These are phyloP conservation scores for Jaltomata sinuosa DNA, from an alignment of 257 asterid genomes.

Conservation along the genomic window DNA sequence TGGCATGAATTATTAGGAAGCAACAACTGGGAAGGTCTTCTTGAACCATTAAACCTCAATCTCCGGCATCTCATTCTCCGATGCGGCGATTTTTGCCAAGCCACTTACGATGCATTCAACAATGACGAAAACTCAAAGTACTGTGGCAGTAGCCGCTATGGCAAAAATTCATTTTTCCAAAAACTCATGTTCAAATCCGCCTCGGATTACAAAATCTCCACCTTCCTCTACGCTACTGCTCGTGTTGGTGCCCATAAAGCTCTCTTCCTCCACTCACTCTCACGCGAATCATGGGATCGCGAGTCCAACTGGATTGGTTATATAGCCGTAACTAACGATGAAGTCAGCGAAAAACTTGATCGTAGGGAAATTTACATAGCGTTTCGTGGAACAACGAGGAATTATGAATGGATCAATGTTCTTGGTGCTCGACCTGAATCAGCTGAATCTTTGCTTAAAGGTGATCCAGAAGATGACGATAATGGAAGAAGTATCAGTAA, in stretches of 20 bases:
- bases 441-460: slow-evolving; percentile 28
- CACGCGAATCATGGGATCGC: slow-evolving; percentile 77
- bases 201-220: slow-evolving; percentile 31
- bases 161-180: slow-evolving; percentile 58
- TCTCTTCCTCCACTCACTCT: slow-evolving; percentile 45
- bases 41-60: slow-evolving; percentile 46
- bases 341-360: neutral
- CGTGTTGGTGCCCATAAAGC: slow-evolving; percentile 32
- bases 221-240: slow-evolving; percentile 79
- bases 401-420: slow-evolving; percentile 7
- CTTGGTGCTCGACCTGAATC: slow-evolving; percentile 41
- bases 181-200: slow-evolving; percentile 53
- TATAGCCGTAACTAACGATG: neutral
- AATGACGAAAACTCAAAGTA: slow-evolving; percentile 68
- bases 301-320: slow-evolving; percentile 69
- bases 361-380: slow-evolving; percentile 11
- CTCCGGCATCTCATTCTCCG: slow-evolving; percentile 72
- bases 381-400: slow-evolving; percentile 4
- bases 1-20: slow-evolving; percentile 62
- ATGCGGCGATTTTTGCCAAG: slow-evolving; percentile 84
- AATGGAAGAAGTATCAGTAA: slow-evolving; percentile 1
- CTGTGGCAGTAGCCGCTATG: slow-evolving; percentile 74
- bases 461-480: neutral
- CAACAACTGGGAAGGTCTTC: slow-evolving; percentile 61
- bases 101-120: slow-evolving; percentile 80